Evolutionary conservation across 2,329 filamentous ascomycete genomes (phyloP).

Genomic region (Trichoderma breve): DNA sequence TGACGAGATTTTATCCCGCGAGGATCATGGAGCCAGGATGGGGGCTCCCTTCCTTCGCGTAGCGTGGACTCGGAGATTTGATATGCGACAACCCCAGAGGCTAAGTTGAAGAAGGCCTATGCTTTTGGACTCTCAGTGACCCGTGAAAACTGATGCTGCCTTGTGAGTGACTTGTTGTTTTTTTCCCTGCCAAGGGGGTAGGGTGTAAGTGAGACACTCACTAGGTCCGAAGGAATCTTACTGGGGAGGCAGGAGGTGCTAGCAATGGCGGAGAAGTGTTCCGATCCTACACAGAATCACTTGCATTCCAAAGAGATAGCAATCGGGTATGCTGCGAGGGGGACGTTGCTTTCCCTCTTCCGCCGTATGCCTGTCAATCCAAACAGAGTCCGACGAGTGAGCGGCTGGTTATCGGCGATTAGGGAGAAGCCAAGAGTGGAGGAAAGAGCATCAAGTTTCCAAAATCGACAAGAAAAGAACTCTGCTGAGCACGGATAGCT

Average conservation of each 20-base stretch:
- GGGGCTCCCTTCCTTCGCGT: constrained; percentile 29
- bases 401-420: neutral
- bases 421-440: neutral
- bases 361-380: constrained; percentile 21
- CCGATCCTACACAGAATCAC: constrained; percentile 39
- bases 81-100: constrained; percentile 33
- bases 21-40: constrained; percentile 32
- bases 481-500: neutral
- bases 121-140: constrained; percentile 30
- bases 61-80: constrained; percentile 41
- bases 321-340: constrained; percentile 24
- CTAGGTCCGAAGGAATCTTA: constrained; percentile 33
- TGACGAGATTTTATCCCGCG: constrained; percentile 38
- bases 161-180: constrained; percentile 33
- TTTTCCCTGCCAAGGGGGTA: constrained; percentile 26
- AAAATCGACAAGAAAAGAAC: neutral
- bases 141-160: constrained; percentile 33
- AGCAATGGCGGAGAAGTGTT: constrained; percentile 34
- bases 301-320: constrained; percentile 38
- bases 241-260: constrained; percentile 34
- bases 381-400: constrained; percentile 15
- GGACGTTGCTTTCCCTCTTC: constrained; percentile 27
- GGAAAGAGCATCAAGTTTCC: neutral
- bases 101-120: constrained; percentile 31
- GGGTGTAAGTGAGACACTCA: constrained; percentile 39